Percentiles rank a stretch among this genome's conserved stretches.
Evolutionary conservation across 2,329 filamentous ascomycete species (phyloP).

Genomic region (Lithohypha guttulata): DNA sequence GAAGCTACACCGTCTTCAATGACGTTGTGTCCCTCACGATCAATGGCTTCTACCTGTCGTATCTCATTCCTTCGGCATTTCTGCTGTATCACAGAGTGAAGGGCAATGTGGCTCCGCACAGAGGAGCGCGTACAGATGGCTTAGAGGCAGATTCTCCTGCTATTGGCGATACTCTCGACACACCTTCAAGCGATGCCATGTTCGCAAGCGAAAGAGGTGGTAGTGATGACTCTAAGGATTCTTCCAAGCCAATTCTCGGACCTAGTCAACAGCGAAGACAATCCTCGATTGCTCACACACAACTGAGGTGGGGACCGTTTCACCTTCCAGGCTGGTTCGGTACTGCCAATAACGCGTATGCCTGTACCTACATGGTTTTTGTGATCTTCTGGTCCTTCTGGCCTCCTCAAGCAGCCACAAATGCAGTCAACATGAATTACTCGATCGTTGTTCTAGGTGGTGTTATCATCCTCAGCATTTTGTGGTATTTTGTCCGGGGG

Average conservation of each 20-base stretch:
- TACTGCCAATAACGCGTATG: constrained; percentile 44
- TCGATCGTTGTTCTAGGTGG: constrained; percentile 35
- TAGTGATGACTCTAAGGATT: no score
- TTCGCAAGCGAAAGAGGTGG: not conserved
- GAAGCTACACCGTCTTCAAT: constrained; percentile 22
- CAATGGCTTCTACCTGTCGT: constrained; percentile 29
- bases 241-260: not conserved
- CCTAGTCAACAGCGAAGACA: not conserved
- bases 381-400: constrained; percentile 48
- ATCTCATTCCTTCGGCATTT: constrained; percentile 26
- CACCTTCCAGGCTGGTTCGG: constrained; percentile 41
- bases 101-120: constrained; percentile 29
- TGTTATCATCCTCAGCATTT: constrained; percentile 35
- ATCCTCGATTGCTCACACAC: constrained; percentile 21
- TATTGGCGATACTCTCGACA: constrained; percentile 13
- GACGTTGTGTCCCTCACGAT: constrained; percentile 26
- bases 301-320: constrained; percentile 46
- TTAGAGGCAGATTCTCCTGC: constrained; percentile 20
- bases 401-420: constrained; percentile 29
- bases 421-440: constrained; percentile 38
- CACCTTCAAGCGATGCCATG: not conserved
- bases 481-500: constrained; percentile 38
- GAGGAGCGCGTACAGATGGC: constrained; percentile 17
- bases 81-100: constrained; percentile 28
- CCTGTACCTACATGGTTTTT: constrained; percentile 43